Evolutionary conservation across 2,329 filamentous ascomycete species (phyloP), one percentile per base, ranked within the genome.

Genomic region (Microsporum ferrugineum): DNA sequence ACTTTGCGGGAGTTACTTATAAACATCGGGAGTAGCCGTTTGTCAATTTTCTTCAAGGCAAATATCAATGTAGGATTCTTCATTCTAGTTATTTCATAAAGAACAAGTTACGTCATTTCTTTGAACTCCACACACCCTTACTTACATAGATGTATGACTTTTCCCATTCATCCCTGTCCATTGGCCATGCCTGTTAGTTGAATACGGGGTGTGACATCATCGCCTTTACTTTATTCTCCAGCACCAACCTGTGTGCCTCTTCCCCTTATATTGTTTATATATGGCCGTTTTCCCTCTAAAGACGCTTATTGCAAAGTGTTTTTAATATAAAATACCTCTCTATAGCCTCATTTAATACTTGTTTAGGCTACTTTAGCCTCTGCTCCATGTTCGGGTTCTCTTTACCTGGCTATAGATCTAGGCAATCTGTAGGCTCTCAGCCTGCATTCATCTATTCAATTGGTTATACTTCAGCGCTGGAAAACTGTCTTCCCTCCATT

Each of bases 191-290:
- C 23, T n/a, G 23, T 17, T 34, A 23, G 29, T 36, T 55, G 51
- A 31, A 55, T 55, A 55, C 51, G 51, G 51, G 51, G 23, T 34
- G 51, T 55, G 51, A 55, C 51, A 55, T 55, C 51, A 55, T 55
- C 29, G 51, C 31, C n/a, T 55, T 8, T 55, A n/a, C 31, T 23
- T 23, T 31, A 36, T 36, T 12, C 23, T 31, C 5, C 45, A 51
- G 23, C 43, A 12, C 6, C 43, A 47, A 47, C 45, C 27, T 5
- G 12, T 27, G 23, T 29, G 27, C 31, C 31, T 10, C 23, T n/a
- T 51, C 45, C 10, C 27, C 23, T 29, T 31, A 31, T 31, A 10
- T 31, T 5, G 7, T 3, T 12, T 55, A 34, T 36, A 14, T 23
- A 6, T 17, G n/a, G 4, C 33, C 27, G 33, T 34, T 36, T 5